phyloP scores from a whole-genome alignment of 2,329 filamentous ascomycete genomes.

The Arthrobotrys sphaeroides region DNA sequence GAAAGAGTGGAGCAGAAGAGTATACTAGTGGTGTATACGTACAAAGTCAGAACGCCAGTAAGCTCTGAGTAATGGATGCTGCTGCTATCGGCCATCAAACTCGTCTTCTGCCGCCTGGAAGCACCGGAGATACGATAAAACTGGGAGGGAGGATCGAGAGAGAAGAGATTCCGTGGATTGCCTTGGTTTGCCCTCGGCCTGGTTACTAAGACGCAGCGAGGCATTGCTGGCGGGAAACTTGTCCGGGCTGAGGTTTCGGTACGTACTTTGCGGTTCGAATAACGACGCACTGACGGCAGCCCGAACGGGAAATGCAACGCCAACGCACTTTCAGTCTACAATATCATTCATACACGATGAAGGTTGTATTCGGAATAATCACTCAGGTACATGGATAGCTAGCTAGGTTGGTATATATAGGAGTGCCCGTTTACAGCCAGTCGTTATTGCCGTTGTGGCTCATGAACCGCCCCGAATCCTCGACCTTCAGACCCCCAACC shows the following conservation, averaged over 20 bases:
- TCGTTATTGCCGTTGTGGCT: conserved; percentile 68
- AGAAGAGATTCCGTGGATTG: neutral
- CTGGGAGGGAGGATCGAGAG: neutral
- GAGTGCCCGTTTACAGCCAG: conserved; percentile 63
- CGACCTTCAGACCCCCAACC: conserved; percentile 62
- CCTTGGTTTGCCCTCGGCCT: conserved; percentile 8
- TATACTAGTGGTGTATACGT: neutral
- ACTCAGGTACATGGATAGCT: no score
- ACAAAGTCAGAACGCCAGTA: conserved; percentile 21
- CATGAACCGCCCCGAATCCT: conserved; percentile 66
- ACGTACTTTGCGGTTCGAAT: neutral
- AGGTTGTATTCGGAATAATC: no score
- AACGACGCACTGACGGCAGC: conserved; percentile 2
- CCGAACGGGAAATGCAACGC: neutral
- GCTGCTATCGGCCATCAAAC: conserved; percentile 16
- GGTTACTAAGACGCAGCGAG: conserved; percentile 14
- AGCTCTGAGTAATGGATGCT: conserved; percentile 7
- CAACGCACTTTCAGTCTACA: neutral
- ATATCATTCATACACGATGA: neutral
- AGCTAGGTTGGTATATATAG: neutral
- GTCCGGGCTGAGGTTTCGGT: neutral
- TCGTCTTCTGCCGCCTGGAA: neutral
- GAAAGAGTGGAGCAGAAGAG: neutral
- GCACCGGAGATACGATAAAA: no score
- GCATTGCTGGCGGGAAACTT: neutral